Base-by-base conservation (phyloP, 768 basidiomycete genomes). In the Punctularia strigosozonata region DNA sequence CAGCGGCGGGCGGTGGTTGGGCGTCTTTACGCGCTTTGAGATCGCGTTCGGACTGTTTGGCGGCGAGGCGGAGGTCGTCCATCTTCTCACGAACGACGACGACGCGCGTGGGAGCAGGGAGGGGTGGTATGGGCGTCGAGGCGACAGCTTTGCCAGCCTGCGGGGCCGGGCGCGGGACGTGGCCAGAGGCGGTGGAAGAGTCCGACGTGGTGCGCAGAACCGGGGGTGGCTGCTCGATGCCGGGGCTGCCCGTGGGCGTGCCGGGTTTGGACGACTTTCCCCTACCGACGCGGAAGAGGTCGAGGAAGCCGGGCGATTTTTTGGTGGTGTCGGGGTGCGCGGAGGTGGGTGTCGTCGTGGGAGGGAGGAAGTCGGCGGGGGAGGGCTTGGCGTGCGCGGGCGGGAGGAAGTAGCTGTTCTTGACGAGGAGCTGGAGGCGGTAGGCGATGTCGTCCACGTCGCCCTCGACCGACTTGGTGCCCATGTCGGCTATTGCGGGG, bases 321-420 rank as follows among this genome's bases (percentile, higher is more conserved):
- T 66, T 61, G 22, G 62, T 43, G n/a, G n/a, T n/a, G n/a, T n/a
- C n/a, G 24, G 59, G 54, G 44, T 44, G 45, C 31, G 42, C 42
- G 34, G 34, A 25, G 3, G 50, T 34, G 10, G 45, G 36, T 23
- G 46, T 44, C 8, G 52, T 51, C 30, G 53, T 53, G 2, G 65
- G 56, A 2, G 69, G 57, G 14, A 72, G 68, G 43, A 87, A 72
- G 37, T 81, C 75, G 20, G 78, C 66, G 2, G 77, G 71, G 7
- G 73, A 73, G 2, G 87, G 87, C 51, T 90, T 90, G 30, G 77
- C 69, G 50, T 90, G 87, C 0, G 87, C 86, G 7, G 87, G 88
- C 3, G 87, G 87, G 25, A 90, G 75, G 52, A 85, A 90, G 54
- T 90, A 90, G 51, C 69, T 88, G 58, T 90, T 90, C 55, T 80